Base-by-base conservation (phyloP, 768 basidiomycete genomes). In the Tulasnella sp. region DNA sequence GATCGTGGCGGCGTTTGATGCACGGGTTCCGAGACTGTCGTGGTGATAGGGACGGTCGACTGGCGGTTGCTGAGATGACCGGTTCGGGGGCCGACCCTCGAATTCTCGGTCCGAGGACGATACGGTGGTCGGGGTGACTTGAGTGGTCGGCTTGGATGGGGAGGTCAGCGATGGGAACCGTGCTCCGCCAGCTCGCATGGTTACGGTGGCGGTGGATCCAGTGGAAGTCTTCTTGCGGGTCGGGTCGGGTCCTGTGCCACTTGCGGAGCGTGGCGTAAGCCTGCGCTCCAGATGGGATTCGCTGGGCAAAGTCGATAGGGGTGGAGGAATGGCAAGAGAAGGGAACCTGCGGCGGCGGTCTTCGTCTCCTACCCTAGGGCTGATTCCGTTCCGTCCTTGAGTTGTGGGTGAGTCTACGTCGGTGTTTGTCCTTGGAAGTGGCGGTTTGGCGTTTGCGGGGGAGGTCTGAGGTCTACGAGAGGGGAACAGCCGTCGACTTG, bases 291-390 rank as follows among this genome's bases (percentile, higher is more conserved):
- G 40, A 24, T 27, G 36, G 19, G 78, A 44, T 44, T 71, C 71
- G 46, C 78, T 79, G 31, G 78, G 78, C 19, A 79, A 34, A 0
- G 78, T 79, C 27, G 78, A 79, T 44, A 79, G 40, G 18, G 78
- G 78, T 27, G 78, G 78, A 14, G 78, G 78, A 10, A 79, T 58
- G 21, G 78, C 78, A 16, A 79, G 38, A 2, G 78, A 71, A 46
- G 78, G 78, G 71, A 79, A 79, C 46, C 78, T 31, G 27, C 76
- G 46, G 36, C 52, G 36, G 24, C 56, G 56, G 2, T 62, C 48
- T 21, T 56, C 48, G 38, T 77, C n/a, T 62, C 18, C 76, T 9
- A 77, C 39, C 24, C 39, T 31, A 27, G 73, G 73, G 19, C 71
- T 72, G 76, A 71, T 7, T 36, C 56, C 76, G 24, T 75, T 75